phyloP scores from a whole-genome alignment of 345 rosid genomes.

The Trapa incisa region DNA sequence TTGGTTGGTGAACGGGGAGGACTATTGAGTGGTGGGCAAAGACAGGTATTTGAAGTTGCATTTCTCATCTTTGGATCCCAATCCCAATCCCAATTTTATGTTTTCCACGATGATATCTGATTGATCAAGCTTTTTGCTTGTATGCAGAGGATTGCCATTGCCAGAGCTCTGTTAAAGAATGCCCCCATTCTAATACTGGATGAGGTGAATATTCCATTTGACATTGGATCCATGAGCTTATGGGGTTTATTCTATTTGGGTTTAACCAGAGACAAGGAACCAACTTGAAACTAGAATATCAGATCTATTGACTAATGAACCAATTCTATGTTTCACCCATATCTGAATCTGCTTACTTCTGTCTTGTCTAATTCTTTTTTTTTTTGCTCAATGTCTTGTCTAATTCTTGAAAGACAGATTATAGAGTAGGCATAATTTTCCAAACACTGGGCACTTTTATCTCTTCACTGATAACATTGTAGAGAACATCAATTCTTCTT shows the following conservation, averaged over 20 bases:
- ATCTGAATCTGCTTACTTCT: background rate
- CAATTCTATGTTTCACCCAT: background rate
- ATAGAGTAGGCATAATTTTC: background rate
- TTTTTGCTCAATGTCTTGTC: background rate
- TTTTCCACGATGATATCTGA: background rate
- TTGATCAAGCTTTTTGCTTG: constrained; percentile 7
- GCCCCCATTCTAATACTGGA: constrained; percentile 79
- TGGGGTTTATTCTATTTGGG: background rate
- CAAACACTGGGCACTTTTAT: background rate
- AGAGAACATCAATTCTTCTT: background rate
- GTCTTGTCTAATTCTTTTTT: background rate
- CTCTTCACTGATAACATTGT: background rate
- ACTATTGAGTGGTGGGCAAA: constrained; percentile 87
- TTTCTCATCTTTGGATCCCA: background rate
- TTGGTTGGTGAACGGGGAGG: constrained; percentile 90
- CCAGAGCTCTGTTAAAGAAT: constrained; percentile 76
- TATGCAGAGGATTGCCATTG: constrained; percentile 83
- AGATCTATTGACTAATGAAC: background rate
- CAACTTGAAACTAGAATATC: background rate
- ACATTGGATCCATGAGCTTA: background rate
- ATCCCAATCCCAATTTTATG: background rate
- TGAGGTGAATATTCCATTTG: constrained; percentile 34
- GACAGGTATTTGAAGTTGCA: constrained; percentile 42
- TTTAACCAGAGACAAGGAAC: too few relatives aligned
- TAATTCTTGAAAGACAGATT: background rate